A percentile compares a stretch with the other conserved stretches of the same genome.
Evolutionary conservation across 2,329 filamentous ascomycete species (phyloP).

Genomic region (Coniosporium tulheliwenetii): DNA sequence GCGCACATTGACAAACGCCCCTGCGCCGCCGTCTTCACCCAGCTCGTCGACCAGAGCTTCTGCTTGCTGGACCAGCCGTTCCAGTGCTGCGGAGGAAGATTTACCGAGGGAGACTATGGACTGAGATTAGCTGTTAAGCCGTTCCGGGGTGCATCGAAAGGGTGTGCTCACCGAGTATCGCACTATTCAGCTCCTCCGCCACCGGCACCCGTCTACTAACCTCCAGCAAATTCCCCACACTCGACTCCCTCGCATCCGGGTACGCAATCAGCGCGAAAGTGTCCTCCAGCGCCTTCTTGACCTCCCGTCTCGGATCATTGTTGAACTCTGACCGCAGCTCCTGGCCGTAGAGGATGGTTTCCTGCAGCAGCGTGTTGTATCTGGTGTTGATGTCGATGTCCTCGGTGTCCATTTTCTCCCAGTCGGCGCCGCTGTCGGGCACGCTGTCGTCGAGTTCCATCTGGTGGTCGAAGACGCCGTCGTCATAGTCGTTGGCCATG

Average conservation of each 20-base stretch:
- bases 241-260: constrained; percentile 59
- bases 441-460: constrained; percentile 40
- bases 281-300: constrained; percentile 60
- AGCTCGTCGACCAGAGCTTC: constrained; percentile 73
- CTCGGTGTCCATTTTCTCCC: constrained; percentile 20
- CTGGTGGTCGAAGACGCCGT: constrained; percentile 29
- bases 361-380: constrained; percentile 39
- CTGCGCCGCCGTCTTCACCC: constrained; percentile 61
- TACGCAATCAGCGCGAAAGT: constrained; percentile 87
- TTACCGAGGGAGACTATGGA: constrained; percentile 70
- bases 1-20: constrained; percentile 63
- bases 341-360: constrained; percentile 67
- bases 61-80: constrained; percentile 75
- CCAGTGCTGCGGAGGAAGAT: constrained; percentile 70
- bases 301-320: constrained; percentile 51
- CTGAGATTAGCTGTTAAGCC: constrained; percentile 11
- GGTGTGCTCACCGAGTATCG: constrained; percentile 59
- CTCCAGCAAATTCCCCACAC: constrained; percentile 66
- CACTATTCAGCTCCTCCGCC: constrained; percentile 86
- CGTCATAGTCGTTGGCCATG: constrained; percentile 24
- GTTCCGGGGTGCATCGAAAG: not conserved
- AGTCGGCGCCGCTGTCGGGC: constrained; percentile 5
- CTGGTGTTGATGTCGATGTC: constrained; percentile 17
- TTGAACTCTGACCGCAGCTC: constrained; percentile 63
- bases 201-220: constrained; percentile 58